Evolutionary conservation across 192 early-diverging fungal genomes (phyloP).

Genomic region (Coemansia pectinata): DNA sequence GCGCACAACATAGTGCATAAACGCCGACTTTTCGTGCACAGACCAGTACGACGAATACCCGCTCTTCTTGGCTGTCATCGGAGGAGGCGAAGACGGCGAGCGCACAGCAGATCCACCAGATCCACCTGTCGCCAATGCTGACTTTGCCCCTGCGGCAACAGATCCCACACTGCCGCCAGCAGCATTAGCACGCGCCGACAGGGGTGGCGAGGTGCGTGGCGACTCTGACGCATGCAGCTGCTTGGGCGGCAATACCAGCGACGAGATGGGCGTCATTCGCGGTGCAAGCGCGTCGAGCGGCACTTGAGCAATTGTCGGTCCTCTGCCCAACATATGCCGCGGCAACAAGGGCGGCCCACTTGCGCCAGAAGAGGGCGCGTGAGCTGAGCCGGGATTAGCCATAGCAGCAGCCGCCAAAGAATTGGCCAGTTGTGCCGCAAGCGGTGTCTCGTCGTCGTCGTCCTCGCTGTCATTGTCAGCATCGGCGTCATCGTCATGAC

Average conservation of each 20-base stretch:
- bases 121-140: background rate
- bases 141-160: background rate
- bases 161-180: background rate
- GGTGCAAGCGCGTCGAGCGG: slow-evolving; percentile 22
- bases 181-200: background rate
- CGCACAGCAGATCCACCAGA: background rate
- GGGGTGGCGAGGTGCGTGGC: background rate
- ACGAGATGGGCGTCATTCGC: slow-evolving; percentile 12
- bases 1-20: slow-evolving; percentile 60
- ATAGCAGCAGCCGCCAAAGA: slow-evolving; percentile 17
- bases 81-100: slow-evolving; percentile 9
- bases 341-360: background rate
- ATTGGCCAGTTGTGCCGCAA: slow-evolving; percentile 45
- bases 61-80: slow-evolving; percentile 47
- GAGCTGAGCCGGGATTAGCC: background rate
- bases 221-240: slow-evolving; percentile 1
- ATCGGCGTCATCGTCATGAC: background rate
- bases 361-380: background rate
- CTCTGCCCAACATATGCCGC: slow-evolving; percentile 10
- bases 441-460: slow-evolving; percentile 49
- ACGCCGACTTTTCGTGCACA: slow-evolving; percentile 73
- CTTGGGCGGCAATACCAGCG: slow-evolving; percentile 30
- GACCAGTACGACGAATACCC: slow-evolving; percentile 87
- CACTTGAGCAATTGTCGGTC: slow-evolving; percentile 19
- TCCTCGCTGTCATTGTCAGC: slow-evolving; percentile 14